Percentiles rank a stretch among this genome's conserved stretches.
phyloP scores from a whole-genome alignment of 345 rosid genomes.

The Microcos paniculata region DNA sequence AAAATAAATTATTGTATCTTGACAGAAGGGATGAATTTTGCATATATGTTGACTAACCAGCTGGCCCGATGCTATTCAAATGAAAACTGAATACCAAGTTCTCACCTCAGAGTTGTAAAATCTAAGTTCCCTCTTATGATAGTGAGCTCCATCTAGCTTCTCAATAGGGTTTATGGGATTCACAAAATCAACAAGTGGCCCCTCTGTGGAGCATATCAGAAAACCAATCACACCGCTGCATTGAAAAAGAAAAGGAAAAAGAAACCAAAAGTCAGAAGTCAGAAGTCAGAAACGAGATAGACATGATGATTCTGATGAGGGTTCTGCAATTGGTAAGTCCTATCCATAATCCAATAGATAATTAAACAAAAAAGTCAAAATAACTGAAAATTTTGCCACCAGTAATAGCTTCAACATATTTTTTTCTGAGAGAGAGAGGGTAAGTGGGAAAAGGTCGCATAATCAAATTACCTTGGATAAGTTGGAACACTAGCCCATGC shows the following conservation, averaged over 20 bases:
- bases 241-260: not conserved
- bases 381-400: not conserved
- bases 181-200: slow-evolving; percentile 74
- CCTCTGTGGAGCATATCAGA: slow-evolving; percentile 75
- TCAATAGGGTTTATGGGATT: slow-evolving; percentile 90
- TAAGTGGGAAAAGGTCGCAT: not conserved
- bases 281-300: not conserved
- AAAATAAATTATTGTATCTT: no score
- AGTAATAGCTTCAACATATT: no score
- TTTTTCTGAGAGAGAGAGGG: no score
- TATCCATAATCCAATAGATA: no score
- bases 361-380: not conserved
- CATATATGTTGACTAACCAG: no score
- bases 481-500: slow-evolving; percentile 98
- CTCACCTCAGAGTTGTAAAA: slow-evolving; percentile 84
- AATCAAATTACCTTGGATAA: slow-evolving; percentile 72
- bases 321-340: not conserved
- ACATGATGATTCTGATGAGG: not conserved
- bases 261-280: not conserved
- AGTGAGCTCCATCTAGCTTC: slow-evolving; percentile 65
- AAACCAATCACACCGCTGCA: slow-evolving; percentile 94
- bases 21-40: no score
- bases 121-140: slow-evolving; percentile 65
- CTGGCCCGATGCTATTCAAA: no score
- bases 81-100: no score